Percentiles rank a stretch among this genome's conserved stretches.
Evolutionary conservation across 2,329 filamentous ascomycete species (phyloP).

Genomic region (Cladosporium halotolerans): DNA sequence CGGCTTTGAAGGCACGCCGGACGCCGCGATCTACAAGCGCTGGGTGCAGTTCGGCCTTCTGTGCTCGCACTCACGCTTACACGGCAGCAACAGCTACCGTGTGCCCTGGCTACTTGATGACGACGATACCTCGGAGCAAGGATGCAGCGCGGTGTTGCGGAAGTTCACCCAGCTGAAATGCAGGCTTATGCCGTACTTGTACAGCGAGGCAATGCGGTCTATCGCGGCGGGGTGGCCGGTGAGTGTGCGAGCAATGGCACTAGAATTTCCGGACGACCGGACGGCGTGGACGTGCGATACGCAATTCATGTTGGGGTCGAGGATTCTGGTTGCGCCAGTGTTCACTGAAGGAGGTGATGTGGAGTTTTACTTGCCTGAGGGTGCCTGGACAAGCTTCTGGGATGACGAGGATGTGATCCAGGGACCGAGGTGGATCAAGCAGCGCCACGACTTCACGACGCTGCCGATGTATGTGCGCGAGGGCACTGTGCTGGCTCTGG

Average conservation of each 20-base stretch:
- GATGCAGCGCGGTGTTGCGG: slow-evolving; percentile 49
- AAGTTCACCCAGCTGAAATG: slow-evolving; percentile 50
- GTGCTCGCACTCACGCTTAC: slow-evolving; percentile 63
- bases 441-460: slow-evolving; percentile 35
- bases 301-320: slow-evolving; percentile 67
- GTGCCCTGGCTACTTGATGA: slow-evolving; percentile 69
- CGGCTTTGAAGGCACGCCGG: slow-evolving; percentile 62
- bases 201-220: slow-evolving; percentile 46
- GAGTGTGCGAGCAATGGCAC: slow-evolving; percentile 55
- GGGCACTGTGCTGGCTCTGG: slow-evolving; percentile 36
- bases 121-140: slow-evolving; percentile 46
- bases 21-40: slow-evolving; percentile 63
- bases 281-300: slow-evolving; percentile 62
- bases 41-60: slow-evolving; percentile 72
- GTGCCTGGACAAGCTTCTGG: slow-evolving; percentile 47
- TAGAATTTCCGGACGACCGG: slow-evolving; percentile 67
- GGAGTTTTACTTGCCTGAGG: slow-evolving; percentile 59
- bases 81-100: slow-evolving; percentile 64
- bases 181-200: slow-evolving; percentile 53
- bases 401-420: slow-evolving; percentile 32
- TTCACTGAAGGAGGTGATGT: slow-evolving; percentile 58
- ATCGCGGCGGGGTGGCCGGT: slow-evolving; percentile 53
- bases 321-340: slow-evolving; percentile 58
- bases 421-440: slow-evolving; percentile 40
- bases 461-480: slow-evolving; percentile 38